Base-by-base conservation (phyloP, 176 grass and related monocot species). In the Raddia distichophylla region DNA sequence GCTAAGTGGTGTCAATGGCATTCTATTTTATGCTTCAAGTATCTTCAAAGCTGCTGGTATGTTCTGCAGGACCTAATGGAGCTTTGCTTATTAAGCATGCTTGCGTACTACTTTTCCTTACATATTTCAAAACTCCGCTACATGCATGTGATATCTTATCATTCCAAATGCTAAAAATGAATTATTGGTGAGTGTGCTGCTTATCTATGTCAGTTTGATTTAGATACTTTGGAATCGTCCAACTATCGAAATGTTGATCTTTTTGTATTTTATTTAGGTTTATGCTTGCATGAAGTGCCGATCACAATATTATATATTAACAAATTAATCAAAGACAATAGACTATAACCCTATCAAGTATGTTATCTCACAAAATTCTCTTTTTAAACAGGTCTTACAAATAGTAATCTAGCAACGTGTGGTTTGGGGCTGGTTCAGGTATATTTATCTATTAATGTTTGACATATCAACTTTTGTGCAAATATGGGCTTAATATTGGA, bases 361-460 rank as follows among this genome's bases (percentile, higher is more conserved):
- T 52, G 27, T 35, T 77, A 53, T 82, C 45, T 82, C 71, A 77
- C 67, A 59, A n/a, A 78, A 50, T 67, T 78, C 27, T 80, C 48
- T 73, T 68, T 35, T 65, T 87, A 13, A 77, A 88, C 84, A 93
- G 96, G 93, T 46, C 83, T 99, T 76, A 95, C 83, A 67, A 71
- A 99, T 74, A 93, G 93, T 75, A 85, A 95, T 76, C 82, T 99
- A 49, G 93, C 96, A 44, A 99, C 96, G 83, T 80, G 64, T 72
- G 96, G 96, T 90, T 84, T 99, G 86, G 96, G 96, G 55, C 89
- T 65, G 77, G 94, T 99, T 85, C 96, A 95, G 93, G 96, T 99
- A 88, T 35, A 22, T 43, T 77, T 65, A 10, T 85, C 46, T 73
- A 66, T 78, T n/a, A 46, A 68, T 59, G 10, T 74, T 82, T 33